A percentile compares a stretch with the other conserved stretches of the same genome.
phyloP scores from a whole-genome alignment of 345 rosid species.

The Eucalyptus rudis region DNA sequence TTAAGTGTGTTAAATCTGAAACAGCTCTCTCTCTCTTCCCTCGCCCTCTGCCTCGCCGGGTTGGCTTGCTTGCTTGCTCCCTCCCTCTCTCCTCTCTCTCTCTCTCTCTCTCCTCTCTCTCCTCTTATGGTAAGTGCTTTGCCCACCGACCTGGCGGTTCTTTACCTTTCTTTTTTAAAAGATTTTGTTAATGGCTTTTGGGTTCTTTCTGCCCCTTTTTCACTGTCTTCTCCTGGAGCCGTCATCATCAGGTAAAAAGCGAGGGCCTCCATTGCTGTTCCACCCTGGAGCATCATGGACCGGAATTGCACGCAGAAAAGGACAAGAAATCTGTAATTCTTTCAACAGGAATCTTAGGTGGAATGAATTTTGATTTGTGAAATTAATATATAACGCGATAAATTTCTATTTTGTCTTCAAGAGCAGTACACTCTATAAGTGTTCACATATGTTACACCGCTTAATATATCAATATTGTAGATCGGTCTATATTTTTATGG shows the following conservation, averaged over 20 bases:
- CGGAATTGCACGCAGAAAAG: not conserved
- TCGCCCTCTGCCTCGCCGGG: not conserved
- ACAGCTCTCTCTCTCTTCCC: not conserved
- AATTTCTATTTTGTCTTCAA: not conserved
- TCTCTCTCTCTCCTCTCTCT: not conserved
- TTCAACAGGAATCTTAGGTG: not conserved
- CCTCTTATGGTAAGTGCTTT: not conserved
- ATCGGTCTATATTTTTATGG: not conserved
- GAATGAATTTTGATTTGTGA: not conserved
- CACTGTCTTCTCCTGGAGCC: not conserved
- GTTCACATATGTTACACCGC: not conserved
- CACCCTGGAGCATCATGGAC: not conserved
- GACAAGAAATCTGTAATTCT: not conserved
- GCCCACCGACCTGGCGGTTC: not conserved
- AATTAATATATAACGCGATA: not conserved
- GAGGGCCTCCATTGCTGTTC: not conserved
- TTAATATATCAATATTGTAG: not conserved
- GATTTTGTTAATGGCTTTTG: not conserved
- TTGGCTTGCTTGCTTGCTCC: not conserved
- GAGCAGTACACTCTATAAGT: rapidly evolving
- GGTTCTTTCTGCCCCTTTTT: not conserved
- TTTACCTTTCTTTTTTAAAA: not conserved
- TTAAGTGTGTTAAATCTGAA: not conserved
- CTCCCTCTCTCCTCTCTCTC: not conserved
- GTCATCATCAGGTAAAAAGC: not conserved